Base-by-base conservation (phyloP, 805 yeast species). In the Metschnikowia hibisci region DNA sequence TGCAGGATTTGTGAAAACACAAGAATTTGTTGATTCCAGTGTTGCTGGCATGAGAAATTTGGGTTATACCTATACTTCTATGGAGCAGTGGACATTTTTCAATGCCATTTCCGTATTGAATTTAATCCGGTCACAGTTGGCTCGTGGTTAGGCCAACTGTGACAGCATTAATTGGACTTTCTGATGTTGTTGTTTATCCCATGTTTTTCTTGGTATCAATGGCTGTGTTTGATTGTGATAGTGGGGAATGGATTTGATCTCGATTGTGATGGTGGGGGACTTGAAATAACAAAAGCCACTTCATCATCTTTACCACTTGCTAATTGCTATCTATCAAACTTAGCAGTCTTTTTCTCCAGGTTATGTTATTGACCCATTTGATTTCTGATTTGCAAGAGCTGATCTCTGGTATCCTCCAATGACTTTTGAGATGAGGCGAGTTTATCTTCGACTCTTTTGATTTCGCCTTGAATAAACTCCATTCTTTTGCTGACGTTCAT, bases 401-500 rank as follows among this genome's bases (percentile, higher is more conserved):
- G 74, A 48, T 69, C 69, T 62, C 95, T 77, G 38, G 82, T 67
- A 13, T 64, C 62, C 50, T 85, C 91, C 55, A 87, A 63, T 20
- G 68, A 71, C 67, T 32, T 64, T 60, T 60, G 79, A 34, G 64
- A 60, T 6, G 56, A 55, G 13, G 56, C 71, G 45, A 93, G 79
- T 57, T 80, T 82, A 26, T 65, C 70, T 57, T 91, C 98, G 15
- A 86, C 89, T 42, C 91, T 50, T 41, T 58, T 58, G 51, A 93
- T 87, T 66, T 93, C 98, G 31, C 71, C 71, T 49, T 77, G 71
- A 37, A 93, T 93, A 56, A 87, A 95, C 60, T 89, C 96, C 34
- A 93, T 73, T 65, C 99, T 82, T 60, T 91, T 95, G 28, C 74
- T 78, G 28, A 93, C 96, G 57, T 91, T 91, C 56, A 78, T 53